Evolutionary conservation across 768 basidiomycete species (phyloP).

Genomic region (Xerocomus spinulosus): DNA sequence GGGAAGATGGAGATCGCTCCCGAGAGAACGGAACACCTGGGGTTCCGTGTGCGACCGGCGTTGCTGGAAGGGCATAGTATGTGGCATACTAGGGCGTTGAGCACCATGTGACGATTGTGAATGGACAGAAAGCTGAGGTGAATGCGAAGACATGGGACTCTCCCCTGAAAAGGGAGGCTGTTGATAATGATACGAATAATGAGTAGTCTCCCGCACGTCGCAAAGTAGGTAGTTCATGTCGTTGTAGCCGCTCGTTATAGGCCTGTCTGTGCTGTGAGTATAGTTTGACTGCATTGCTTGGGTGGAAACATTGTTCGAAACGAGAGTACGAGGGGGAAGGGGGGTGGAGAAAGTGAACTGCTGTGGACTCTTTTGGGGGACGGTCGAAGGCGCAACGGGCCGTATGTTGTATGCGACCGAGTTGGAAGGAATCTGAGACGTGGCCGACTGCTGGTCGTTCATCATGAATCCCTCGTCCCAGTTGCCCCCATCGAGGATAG

Average conservation of each 20-base stretch:
- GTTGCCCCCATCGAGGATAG: conserved; percentile 44
- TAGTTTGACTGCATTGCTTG: conserved; percentile 36
- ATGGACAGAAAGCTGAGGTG: conserved; percentile 38
- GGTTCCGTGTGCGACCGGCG: conserved; percentile 57
- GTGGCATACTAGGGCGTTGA: conserved; percentile 37
- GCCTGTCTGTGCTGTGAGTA: conserved; percentile 48
- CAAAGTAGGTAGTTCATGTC: conserved; percentile 42
- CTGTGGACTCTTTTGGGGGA: conserved; percentile 43
- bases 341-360: conserved; percentile 41
- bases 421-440: conserved; percentile 34
- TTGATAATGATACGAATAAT: conserved; percentile 52
- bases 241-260: conserved; percentile 43
- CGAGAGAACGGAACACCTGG: conserved; percentile 45
- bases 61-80: conserved; percentile 49
- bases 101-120: conserved; percentile 31
- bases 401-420: conserved; percentile 43
- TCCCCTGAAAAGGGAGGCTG: conserved; percentile 46
- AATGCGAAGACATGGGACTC: conserved; percentile 39
- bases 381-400: conserved; percentile 41
- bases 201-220: conserved; percentile 45
- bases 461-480: conserved; percentile 60
- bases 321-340: conserved; percentile 40
- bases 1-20: conserved; percentile 48
- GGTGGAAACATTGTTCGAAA: conserved; percentile 40
- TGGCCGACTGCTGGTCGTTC: conserved; percentile 38